A percentile compares a stretch with the other conserved stretches of the same genome.
phyloP scores from a whole-genome alignment of 306 rosid species.

The Vigna reflexopilosa region DNA sequence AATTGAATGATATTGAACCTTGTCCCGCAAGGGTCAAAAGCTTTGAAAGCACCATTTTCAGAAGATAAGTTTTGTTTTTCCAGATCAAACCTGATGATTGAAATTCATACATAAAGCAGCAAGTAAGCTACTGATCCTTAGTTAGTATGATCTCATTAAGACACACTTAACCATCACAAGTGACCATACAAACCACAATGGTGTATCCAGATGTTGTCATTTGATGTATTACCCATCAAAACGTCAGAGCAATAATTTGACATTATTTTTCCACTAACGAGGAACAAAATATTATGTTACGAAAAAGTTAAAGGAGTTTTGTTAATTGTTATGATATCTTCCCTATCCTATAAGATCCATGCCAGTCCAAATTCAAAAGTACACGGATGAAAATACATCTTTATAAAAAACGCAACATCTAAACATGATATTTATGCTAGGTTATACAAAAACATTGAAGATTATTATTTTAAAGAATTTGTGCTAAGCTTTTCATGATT shows the following conservation, averaged over 20 bases:
- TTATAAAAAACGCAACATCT: background rate
- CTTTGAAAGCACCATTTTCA: background rate
- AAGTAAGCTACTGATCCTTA: slow-evolving; percentile 1
- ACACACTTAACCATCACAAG: background rate
- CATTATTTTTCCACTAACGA: too few species aligned
- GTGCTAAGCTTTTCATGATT: background rate
- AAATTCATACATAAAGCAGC: background rate
- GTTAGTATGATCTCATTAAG: background rate
- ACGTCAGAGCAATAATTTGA: too few species aligned
- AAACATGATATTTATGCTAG: background rate
- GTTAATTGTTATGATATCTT: too few species aligned
- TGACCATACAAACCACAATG: background rate
- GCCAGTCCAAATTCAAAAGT: background rate
- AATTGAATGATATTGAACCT: background rate
- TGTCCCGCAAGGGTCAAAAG: slow-evolving; percentile 5
- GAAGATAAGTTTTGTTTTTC: background rate
- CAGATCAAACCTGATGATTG: background rate
- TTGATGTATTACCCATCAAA: background rate
- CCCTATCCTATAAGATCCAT: too few species aligned
- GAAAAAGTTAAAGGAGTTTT: too few species aligned
- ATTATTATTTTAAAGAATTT: background rate
- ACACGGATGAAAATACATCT: background rate
- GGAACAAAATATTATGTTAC: too few species aligned
- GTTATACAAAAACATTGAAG: background rate
- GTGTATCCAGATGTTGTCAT: background rate